Evolutionary conservation across 2,329 filamentous ascomycete genomes (phyloP), one percentile per base, ranked within the genome.

Genomic region (Madurella mycetomatis): DNA sequence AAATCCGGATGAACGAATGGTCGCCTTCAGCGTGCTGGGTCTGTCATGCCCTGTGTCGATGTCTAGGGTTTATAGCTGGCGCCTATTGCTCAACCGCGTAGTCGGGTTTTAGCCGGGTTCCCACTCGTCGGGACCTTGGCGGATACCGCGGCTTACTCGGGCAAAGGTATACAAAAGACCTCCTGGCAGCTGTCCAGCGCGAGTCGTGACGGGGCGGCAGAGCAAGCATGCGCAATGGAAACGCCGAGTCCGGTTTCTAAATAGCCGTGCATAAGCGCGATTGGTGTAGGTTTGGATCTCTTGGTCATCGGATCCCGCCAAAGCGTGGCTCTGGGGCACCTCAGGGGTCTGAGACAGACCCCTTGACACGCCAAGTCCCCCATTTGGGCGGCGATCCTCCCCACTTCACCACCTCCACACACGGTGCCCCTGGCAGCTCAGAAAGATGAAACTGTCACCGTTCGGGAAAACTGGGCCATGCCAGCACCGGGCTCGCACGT

Each of bases 161-260:
- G n/a, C 40, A 41, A 41, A 16, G 40, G n/a, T 41, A 41, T 41
- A 41, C 15, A 16, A 41, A 16, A 41, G 7, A 41, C 5, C 13
- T 41, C 2, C 16, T 25, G 25, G 25, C 3, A 25, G 25, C 4
- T 7, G 4, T 25, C 25, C 25, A 7, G 25, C 25, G 11, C 47
- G 53, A 55, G 53, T 55, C 53, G 51, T 48, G 45, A 25, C 19
- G 49, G 53, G 53, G 53, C 48, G 53, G 53, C 53, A 37, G 45
- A 34, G 32, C n/a, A 34, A 9, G 44, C 48, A 47, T 48, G 47
- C 48, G 8, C 13, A 2, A 15, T 19, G 44, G 48, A 30, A 55
- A 9, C 31, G 17, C 5, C 32, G 5, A 37, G 44, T 55, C 55
- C 51, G 51, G 55, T 49, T 54, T 57, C 51, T 41, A 51, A 54